These are phyloP conservation scores for Aspergillus sp. DNA, from an alignment of 2,329 filamentous ascomycete species.

Conservation along the genomic window DNA sequence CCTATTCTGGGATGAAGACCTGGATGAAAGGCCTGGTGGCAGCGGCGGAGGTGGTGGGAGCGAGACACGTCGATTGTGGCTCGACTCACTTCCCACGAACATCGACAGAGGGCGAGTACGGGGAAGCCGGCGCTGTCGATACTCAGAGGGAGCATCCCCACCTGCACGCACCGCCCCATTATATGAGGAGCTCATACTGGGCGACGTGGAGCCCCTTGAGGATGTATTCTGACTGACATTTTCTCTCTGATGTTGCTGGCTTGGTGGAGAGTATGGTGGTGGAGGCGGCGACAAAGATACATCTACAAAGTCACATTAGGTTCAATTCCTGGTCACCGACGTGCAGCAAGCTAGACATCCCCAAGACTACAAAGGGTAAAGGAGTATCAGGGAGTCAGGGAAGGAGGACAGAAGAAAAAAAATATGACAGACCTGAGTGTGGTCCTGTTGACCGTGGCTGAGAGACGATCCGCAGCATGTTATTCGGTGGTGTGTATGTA, in stretches of 20 bases:
- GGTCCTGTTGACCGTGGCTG: conserved; percentile 30
- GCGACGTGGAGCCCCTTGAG: conserved; percentile 22
- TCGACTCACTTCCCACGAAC: conserved; percentile 30
- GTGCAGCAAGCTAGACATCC: background rate
- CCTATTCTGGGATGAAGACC: conserved; percentile 38
- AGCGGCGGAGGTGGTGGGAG: conserved; percentile 41
- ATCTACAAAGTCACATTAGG: conserved; percentile 25
- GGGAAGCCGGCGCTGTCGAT: conserved; percentile 28
- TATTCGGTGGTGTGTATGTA: conserved; percentile 32
- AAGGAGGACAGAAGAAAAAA: conserved; percentile 1
- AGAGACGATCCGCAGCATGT: conserved; percentile 30
- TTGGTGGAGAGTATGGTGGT: conserved; percentile 44
- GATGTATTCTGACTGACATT: conserved; percentile 16
- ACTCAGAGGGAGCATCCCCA: conserved; percentile 25
- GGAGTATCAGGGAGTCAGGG: background rate
- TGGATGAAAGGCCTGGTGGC: conserved; percentile 33
- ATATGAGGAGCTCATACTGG: conserved; percentile 21
- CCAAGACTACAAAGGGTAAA: background rate
- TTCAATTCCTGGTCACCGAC: background rate
- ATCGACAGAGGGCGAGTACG: conserved; percentile 39
- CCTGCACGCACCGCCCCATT: conserved; percentile 17
- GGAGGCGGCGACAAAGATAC: conserved; percentile 38
- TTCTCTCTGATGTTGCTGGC: conserved; percentile 26
- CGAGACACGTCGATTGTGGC: conserved; percentile 31
- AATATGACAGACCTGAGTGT: conserved; percentile 34